Evolutionary conservation across 192 early-diverging fungal genomes (phyloP).

Genomic region (Globomyces pollinis-pini): DNA sequence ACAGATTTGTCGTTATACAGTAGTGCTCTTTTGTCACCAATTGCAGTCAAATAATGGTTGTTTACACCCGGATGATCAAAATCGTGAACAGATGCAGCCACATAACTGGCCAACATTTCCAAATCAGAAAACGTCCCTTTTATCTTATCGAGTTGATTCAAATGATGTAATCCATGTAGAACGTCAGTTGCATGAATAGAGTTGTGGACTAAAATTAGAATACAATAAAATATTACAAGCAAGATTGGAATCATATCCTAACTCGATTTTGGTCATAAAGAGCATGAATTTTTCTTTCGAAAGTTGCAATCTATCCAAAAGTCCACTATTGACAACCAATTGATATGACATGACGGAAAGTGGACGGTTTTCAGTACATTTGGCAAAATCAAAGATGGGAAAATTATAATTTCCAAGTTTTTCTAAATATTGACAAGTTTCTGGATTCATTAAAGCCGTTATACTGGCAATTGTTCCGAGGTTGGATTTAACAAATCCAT

Average conservation of each 20-base stretch:
- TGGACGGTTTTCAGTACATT: conserved; percentile 22
- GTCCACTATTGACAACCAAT: conserved; percentile 32
- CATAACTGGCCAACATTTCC: conserved; percentile 38
- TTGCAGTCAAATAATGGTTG: conserved; percentile 48
- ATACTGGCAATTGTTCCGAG: no score
- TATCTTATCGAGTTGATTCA: conserved; percentile 23
- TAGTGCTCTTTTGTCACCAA: conserved; percentile 33
- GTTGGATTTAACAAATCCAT: conserved; percentile 8
- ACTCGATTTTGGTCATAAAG: conserved; percentile 37
- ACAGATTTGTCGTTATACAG: conserved; percentile 54
- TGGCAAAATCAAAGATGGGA: conserved; percentile 45
- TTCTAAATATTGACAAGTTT: conserved; percentile 16
- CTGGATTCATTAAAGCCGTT: conserved; percentile 8
- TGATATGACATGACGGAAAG: conserved; percentile 36
- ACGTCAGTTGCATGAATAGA: conserved; percentile 49
- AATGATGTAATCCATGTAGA: conserved; percentile 45
- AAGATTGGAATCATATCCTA: conserved; percentile 37
- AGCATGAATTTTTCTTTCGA: conserved; percentile 34
- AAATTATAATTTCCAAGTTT: conserved; percentile 39
- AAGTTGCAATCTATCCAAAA: conserved; percentile 30
- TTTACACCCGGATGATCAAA: conserved; percentile 54
- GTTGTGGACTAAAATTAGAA: conserved; percentile 43
- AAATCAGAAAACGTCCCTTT: conserved; percentile 36
- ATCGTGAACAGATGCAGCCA: conserved; percentile 54
- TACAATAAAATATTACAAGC: conserved; percentile 27